Percentiles rank a stretch among this genome's conserved stretches.
Evolutionary conservation across 805 yeast genomes (phyloP).

Genomic region (Candida sithepensis): DNA sequence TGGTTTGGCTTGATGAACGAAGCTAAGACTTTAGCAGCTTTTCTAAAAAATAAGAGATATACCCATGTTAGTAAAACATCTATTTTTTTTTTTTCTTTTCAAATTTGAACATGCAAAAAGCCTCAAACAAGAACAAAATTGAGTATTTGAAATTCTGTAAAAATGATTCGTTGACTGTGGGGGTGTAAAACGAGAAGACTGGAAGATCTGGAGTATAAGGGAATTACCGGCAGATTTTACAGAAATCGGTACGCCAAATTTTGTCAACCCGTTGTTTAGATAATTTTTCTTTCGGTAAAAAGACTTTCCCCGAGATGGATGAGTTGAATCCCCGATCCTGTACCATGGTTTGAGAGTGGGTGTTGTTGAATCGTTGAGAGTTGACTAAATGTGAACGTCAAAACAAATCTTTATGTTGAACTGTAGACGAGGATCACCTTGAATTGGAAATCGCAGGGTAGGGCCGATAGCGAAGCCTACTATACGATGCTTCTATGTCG

Average conservation of each 20-base stretch:
- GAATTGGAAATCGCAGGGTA: too few species aligned
- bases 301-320: too few species aligned
- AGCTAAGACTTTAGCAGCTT: conserved; percentile 88
- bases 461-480: too few species aligned
- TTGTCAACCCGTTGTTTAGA: neutral
- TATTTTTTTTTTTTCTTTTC: neutral
- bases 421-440: too few species aligned
- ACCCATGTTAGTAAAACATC: neutral
- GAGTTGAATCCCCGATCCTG: too few species aligned
- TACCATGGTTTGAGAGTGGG: too few species aligned
- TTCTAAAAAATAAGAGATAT: conserved; percentile 37
- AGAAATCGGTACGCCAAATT: neutral
- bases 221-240: neutral
- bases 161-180: neutral
- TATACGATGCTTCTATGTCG: neutral
- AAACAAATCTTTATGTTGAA: too few species aligned
- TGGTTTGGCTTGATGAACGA: conserved; percentile 95
- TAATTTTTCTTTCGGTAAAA: neutral
- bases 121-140: neutral
- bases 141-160: neutral
- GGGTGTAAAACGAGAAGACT: neutral
- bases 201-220: neutral
- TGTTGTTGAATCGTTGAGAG: too few species aligned
- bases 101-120: neutral
- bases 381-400: too few species aligned